Percentiles rank a stretch among this genome's conserved stretches.
These are phyloP conservation scores for Aureobasidium vineae DNA, from an alignment of 2,329 filamentous ascomycete genomes.

Conservation along the genomic window DNA sequence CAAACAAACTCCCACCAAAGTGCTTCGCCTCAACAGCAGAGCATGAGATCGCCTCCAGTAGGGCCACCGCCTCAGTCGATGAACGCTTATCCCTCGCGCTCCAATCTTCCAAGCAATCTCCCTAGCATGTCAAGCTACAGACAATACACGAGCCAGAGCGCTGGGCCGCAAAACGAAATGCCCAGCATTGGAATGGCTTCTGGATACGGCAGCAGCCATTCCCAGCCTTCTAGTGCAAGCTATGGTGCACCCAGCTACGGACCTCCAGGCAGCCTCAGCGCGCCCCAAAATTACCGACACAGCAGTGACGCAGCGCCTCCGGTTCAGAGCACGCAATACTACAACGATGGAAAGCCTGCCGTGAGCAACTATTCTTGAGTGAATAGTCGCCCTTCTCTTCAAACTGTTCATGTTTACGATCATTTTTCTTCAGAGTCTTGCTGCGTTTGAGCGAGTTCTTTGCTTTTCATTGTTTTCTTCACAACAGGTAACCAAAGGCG, in stretches of 20 bases:
- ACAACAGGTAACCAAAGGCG: background rate
- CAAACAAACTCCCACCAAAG: conserved; percentile 17
- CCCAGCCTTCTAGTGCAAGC: background rate
- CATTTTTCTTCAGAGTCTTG: background rate
- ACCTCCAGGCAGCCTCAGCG: background rate
- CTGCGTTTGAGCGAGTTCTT: conserved; percentile 6
- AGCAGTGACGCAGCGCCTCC: background rate
- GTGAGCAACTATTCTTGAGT: conserved; percentile 9
- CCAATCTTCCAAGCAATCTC: conserved; percentile 3
- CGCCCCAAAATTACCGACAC: conserved; percentile 16
- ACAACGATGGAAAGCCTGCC: conserved; percentile 17
- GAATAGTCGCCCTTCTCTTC: background rate
- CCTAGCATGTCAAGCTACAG: conserved; percentile 17
- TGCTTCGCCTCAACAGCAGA: conserved; percentile 21
- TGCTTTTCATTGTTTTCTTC: background rate
- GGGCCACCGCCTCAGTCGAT: conserved; percentile 12
- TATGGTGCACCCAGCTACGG: conserved; percentile 9
- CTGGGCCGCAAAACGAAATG: conserved; percentile 17
- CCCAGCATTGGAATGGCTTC: conserved; percentile 22
- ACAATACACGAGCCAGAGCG: conserved; percentile 4
- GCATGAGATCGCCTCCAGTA: conserved; percentile 14
- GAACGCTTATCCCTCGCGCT: conserved; percentile 5
- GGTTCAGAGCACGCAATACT: conserved; percentile 17
- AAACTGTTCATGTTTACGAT: conserved; percentile 3
- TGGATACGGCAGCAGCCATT: conserved; percentile 15